Evolutionary conservation across 257 asterid genomes (phyloP).

Genomic region (Solanum bulbocastanum): DNA sequence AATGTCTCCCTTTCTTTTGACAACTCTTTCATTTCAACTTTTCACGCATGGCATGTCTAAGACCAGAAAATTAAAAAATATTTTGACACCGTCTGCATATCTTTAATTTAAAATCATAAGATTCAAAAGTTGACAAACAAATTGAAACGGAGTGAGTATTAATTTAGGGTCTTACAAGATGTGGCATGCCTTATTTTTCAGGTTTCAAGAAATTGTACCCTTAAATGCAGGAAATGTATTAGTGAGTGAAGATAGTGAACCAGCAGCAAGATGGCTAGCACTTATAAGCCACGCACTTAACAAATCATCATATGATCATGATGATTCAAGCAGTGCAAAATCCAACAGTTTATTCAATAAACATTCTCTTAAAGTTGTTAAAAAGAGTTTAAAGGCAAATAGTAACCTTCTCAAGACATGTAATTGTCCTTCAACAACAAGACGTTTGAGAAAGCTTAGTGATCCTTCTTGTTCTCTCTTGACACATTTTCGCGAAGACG

Average conservation of each 20-base stretch:
- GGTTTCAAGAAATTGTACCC: conserved; percentile 97
- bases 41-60: neutral
- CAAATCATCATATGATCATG: conserved; percentile 52
- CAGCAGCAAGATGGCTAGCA: conserved; percentile 88
- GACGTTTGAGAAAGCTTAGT: conserved; percentile 24
- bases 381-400: conserved; percentile 45
- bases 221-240: conserved; percentile 82
- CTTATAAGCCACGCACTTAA: conserved; percentile 73
- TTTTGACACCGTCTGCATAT: neutral
- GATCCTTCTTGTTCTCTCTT: conserved; percentile 24
- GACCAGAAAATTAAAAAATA: neutral
- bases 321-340: conserved; percentile 18
- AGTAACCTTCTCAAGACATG: conserved; percentile 37
- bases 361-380: conserved; percentile 46
- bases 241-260: conserved; percentile 83
- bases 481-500: conserved; percentile 4
- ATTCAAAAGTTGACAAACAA: neutral
- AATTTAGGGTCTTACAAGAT: neutral
- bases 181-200: neutral
- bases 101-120: neutral
- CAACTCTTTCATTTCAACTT: neutral
- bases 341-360: conserved; percentile 34
- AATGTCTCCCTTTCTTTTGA: neutral
- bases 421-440: conserved; percentile 30
- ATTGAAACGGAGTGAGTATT: neutral